A percentile compares a stretch with the other conserved stretches of the same genome.
These are phyloP conservation scores for Apiotrichum mycotoxinovorans DNA, from an alignment of 1,284 basidiomycete genomes.

Conservation along the genomic window DNA sequence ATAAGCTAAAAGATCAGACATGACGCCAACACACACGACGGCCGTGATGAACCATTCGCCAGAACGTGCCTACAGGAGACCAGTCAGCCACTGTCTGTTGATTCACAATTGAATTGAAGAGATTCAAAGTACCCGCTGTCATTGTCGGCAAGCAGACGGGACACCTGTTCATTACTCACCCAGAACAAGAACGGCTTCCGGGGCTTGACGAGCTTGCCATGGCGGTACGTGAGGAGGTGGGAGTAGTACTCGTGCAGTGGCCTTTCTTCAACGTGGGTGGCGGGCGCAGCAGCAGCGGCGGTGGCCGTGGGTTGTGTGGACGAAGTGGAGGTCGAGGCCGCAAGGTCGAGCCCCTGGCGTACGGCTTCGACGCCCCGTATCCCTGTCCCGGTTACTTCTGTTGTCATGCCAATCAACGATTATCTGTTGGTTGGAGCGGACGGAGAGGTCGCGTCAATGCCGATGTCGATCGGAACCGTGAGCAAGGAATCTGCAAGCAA, in stretches of 20 bases:
- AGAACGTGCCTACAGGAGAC: too few relatives aligned
- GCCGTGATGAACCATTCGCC: slow-evolving; percentile 37
- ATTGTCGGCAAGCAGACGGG: too few relatives aligned
- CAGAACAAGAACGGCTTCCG: not conserved
- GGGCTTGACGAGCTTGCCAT: not conserved
- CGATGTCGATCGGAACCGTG: too few relatives aligned
- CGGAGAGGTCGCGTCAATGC: too few relatives aligned
- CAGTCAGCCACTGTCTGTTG: slow-evolving; percentile 22
- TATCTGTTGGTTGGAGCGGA: too few relatives aligned
- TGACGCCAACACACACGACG: slow-evolving; percentile 35
- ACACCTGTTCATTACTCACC: not conserved
- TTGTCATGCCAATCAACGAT: too few relatives aligned
- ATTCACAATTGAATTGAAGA: too few relatives aligned
- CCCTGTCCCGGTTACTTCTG: not conserved
- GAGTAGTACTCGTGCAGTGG: not conserved
- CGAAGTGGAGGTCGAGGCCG: too few relatives aligned
- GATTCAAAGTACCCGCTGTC: too few relatives aligned
- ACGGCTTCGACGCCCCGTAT: too few relatives aligned
- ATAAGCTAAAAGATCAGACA: slow-evolving; percentile 40
- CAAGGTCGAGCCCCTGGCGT: too few relatives aligned
- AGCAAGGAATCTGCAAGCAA: too few relatives aligned
- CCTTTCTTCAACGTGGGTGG: not conserved
- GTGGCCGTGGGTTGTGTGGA: not conserved
- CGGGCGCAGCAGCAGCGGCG: not conserved
- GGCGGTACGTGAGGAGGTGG: not conserved